A percentile compares a stretch with the other conserved stretches of the same genome.
These are phyloP conservation scores for Gloeopeniophorella convolvens DNA, from an alignment of 768 basidiomycete genomes.

Conservation along the genomic window DNA sequence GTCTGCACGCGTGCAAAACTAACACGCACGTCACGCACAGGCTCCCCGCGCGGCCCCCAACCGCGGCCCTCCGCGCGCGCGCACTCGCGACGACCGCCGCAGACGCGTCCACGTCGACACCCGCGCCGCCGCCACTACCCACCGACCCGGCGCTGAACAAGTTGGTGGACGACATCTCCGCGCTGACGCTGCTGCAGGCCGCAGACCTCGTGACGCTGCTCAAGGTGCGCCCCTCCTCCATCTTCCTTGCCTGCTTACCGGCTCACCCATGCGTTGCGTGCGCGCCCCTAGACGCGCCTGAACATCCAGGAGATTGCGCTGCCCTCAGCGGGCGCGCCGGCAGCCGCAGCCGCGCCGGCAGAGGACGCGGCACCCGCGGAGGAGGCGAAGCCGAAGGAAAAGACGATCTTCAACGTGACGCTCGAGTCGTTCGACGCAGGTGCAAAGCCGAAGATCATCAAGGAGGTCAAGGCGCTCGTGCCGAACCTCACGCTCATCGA, in stretches of 20 bases:
- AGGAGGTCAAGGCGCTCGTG: constrained; percentile 93
- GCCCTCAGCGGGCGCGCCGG: constrained; percentile 65
- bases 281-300: constrained; percentile 61
- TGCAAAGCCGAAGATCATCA: constrained; percentile 94
- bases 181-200: constrained; percentile 85
- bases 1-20: no score
- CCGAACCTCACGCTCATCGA: constrained; percentile 97
- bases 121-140: constrained; percentile 39
- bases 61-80: not conserved
- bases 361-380: constrained; percentile 37
- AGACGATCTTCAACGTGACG: constrained; percentile 94
- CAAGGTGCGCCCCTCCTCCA: constrained; percentile 51
- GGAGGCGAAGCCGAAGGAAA: constrained; percentile 82
- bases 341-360: constrained; percentile 53
- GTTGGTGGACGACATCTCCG: constrained; percentile 91
- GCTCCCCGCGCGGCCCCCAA: not conserved
- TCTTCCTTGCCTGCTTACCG: not conserved
- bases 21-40: no score
- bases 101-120: constrained; percentile 36
- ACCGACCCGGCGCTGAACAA: constrained; percentile 63
- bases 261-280: not conserved
- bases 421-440: constrained; percentile 90
- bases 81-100: constrained; percentile 37
- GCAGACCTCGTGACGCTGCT: constrained; percentile 88
- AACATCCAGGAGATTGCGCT: constrained; percentile 98